Percentiles rank a stretch among this genome's conserved stretches.
phyloP scores from a whole-genome alignment of 495 filamentous ascomycete species.

The Talaromyces thailandensis region DNA sequence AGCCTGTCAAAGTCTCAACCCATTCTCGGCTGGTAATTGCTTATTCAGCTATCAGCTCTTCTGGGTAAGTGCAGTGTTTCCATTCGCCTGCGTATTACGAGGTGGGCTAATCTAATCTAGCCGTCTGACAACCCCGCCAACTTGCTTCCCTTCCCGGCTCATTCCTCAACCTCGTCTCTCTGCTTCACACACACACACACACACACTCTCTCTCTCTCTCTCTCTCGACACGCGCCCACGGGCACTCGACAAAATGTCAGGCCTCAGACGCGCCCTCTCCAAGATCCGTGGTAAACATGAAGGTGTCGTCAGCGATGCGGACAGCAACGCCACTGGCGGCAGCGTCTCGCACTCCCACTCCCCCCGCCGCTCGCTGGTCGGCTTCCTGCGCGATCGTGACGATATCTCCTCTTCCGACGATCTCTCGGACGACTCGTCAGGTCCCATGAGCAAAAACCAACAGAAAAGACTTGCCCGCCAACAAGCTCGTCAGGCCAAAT shows the following conservation, averaged over 20 bases:
- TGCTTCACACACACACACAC: not conserved
- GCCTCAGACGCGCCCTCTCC: constrained; percentile 33
- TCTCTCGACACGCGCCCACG: not conserved
- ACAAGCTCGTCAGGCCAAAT: constrained; percentile 33
- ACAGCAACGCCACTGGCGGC: constrained; percentile 10
- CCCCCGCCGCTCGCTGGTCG: constrained; percentile 32
- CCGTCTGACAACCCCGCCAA: not conserved
- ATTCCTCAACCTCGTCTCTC: not conserved
- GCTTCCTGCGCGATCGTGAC: constrained; percentile 31
- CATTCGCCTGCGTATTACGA: not conserved
- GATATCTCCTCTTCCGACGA: constrained; percentile 39
- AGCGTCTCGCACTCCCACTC: constrained; percentile 14
- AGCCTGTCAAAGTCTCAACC: not conserved
- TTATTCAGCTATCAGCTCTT: not conserved
- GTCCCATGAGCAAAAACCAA: constrained; percentile 43
- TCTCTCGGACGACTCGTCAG: constrained; percentile 35
- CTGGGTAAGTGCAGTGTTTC: too few species aligned
- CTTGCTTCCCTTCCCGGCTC: not conserved
- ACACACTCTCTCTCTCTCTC: too few species aligned
- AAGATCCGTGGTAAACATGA: constrained; percentile 24
- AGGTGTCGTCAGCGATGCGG: constrained; percentile 15
- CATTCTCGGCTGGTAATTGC: not conserved
- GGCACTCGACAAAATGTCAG: constrained; percentile 24
- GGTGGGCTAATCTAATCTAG: not conserved
- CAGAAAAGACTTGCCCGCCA: constrained; percentile 38